phyloP scores from a whole-genome alignment of 108 stramenopile species.

The Pseudonitzschia multiseries region DNA sequence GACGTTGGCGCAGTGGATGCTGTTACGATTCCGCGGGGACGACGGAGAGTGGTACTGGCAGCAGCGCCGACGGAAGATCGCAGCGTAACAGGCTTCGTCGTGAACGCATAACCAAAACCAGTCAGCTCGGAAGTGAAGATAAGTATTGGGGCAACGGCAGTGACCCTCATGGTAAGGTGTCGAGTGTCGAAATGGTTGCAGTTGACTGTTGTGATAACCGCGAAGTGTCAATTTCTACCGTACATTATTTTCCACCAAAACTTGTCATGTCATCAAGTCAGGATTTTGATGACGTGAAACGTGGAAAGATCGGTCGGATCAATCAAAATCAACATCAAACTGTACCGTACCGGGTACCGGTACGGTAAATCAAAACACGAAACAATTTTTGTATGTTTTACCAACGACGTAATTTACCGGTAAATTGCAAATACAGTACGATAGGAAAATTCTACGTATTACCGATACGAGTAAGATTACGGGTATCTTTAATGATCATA shows the following conservation, averaged over 20 bases:
- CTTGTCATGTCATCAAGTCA: no score
- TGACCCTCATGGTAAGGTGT: not conserved
- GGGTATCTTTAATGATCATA: no score
- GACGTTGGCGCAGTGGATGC: not conserved
- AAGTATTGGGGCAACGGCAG: not conserved
- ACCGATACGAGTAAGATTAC: no score
- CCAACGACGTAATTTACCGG: no score
- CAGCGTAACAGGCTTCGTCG: not conserved
- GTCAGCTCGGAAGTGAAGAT: not conserved
- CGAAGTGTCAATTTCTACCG: no score
- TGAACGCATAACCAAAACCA: not conserved
- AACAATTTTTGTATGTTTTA: no score
- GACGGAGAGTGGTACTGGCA: not conserved
- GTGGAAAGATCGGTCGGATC: not conserved
- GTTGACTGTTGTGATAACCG: no score
- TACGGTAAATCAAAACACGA: not conserved
- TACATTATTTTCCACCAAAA: no score
- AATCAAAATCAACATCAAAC: not conserved
- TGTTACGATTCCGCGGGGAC: slow-evolving; percentile 1
- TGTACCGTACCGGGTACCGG: not conserved
- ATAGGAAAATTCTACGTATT: no score
- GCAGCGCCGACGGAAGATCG: not conserved
- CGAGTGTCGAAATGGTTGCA: no score
- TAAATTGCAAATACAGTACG: no score
- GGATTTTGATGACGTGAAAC: no score